Evolutionary conservation across 2,329 filamentous ascomycete species (phyloP).

Genomic region (Aureobasidium sp.): DNA sequence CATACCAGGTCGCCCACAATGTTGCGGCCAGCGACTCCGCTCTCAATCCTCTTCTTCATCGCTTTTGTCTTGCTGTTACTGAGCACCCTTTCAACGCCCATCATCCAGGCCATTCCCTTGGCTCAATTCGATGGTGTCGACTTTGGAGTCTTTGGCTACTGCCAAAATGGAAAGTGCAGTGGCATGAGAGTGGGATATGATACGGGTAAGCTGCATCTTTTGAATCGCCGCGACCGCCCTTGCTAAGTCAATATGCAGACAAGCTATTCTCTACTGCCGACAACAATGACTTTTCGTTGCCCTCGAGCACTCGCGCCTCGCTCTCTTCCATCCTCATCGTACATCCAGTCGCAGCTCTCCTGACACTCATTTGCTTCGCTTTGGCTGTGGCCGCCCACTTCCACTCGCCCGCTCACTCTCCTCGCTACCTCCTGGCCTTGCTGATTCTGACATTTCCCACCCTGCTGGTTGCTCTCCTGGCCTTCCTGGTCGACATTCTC

Average conservation of each 20-base stretch:
- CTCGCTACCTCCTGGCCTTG: conserved; percentile 75
- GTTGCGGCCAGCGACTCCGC: conserved; percentile 85
- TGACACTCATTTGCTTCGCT: conserved; percentile 77
- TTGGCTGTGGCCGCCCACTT: conserved; percentile 77
- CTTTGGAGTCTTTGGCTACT: conserved; percentile 92
- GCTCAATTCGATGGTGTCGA: conserved; percentile 68
- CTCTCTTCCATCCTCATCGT: conserved; percentile 88
- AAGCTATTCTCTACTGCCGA: conserved; percentile 41
- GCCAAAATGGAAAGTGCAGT: conserved; percentile 59
- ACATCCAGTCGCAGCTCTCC: conserved; percentile 80
- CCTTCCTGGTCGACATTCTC: conserved; percentile 88
- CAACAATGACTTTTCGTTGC: conserved; percentile 51
- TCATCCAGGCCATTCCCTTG: conserved; percentile 78
- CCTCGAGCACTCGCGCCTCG: conserved; percentile 57
- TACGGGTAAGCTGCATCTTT: conserved; percentile 52
- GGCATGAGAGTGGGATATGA: conserved; percentile 77
- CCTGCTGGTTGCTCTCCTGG: conserved; percentile 72
- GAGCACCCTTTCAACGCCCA: conserved; percentile 82
- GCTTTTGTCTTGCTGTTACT: conserved; percentile 82
- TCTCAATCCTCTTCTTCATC: conserved; percentile 75
- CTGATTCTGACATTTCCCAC: conserved; percentile 83
- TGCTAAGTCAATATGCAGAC: conserved; percentile 31
- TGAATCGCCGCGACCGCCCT: conserved; percentile 20
- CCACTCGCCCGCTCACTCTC: conserved; percentile 80
- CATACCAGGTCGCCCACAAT: conserved; percentile 46